A percentile compares a stretch with the other conserved stretches of the same genome.
These are phyloP conservation scores for Trametes meyenii DNA, from an alignment of 768 basidiomycete genomes.

Conservation along the genomic window DNA sequence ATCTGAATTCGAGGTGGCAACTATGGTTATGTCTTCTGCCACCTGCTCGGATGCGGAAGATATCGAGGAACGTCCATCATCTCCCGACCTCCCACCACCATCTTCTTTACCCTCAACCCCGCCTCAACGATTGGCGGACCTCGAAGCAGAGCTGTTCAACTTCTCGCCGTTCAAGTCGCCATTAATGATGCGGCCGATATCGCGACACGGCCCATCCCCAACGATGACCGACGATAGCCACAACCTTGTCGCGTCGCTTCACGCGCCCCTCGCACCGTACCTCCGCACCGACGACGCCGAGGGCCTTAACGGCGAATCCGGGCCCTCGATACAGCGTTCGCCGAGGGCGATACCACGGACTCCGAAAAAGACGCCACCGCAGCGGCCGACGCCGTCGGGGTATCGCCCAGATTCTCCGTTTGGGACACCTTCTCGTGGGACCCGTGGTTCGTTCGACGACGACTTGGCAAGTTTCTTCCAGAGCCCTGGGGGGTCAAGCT, in stretches of 20 bases:
- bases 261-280: slow-evolving; percentile 13
- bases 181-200: neutral
- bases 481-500: slow-evolving; percentile 14
- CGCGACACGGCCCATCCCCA: neutral
- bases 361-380: slow-evolving; percentile 41
- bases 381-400: slow-evolving; percentile 39
- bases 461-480: slow-evolving; percentile 58
- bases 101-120: slow-evolving; percentile 12
- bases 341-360: slow-evolving; percentile 8
- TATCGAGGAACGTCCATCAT: neutral
- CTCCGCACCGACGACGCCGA: slow-evolving; percentile 6
- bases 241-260: neutral
- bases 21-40: slow-evolving; percentile 11
- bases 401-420: slow-evolving; percentile 30
- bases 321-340: neutral
- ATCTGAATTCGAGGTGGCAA: slow-evolving; percentile 6
- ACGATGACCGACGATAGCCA: slow-evolving; percentile 3
- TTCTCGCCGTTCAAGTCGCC: slow-evolving; percentile 24
- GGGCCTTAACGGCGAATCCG: neutral
- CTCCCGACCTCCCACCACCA: neutral
- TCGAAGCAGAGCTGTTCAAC: slow-evolving; percentile 17
- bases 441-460: slow-evolving; percentile 66
- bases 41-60: slow-evolving; percentile 3
- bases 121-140: slow-evolving; percentile 3
- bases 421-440: slow-evolving; percentile 48